phyloP scores from a whole-genome alignment of 352 stramenopile genomes.

The Pythium aristosporum region DNA sequence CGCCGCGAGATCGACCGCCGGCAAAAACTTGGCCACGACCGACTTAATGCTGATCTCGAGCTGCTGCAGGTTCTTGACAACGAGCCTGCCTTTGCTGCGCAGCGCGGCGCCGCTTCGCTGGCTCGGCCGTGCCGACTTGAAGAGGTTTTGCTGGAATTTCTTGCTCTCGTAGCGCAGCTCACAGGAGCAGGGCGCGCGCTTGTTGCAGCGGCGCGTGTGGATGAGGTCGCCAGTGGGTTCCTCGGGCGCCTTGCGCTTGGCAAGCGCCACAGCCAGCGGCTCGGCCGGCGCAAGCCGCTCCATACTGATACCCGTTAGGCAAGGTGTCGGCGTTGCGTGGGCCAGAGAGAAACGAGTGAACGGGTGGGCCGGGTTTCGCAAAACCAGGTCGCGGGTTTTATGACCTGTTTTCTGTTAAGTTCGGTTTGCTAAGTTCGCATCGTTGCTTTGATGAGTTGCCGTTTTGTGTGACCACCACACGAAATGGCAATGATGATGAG shows the following conservation, averaged over 20 bases:
- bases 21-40: constrained; percentile 45
- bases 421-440: constrained; percentile 9
- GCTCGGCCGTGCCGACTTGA: constrained; percentile 23
- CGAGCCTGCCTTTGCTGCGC: constrained; percentile 12
- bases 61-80: constrained; percentile 50
- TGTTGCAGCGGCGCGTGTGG: constrained; percentile 50
- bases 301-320: neutral
- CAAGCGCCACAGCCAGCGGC: neutral
- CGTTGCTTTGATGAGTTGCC: neutral
- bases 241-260: constrained; percentile 4
- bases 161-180: constrained; percentile 62
- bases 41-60: constrained; percentile 52
- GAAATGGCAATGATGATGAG: neutral
- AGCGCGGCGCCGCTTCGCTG: neutral
- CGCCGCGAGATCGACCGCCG: constrained; percentile 35
- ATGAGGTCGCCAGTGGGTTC: neutral
- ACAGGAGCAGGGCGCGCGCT: constrained; percentile 64
- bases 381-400: neutral
- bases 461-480: constrained; percentile 4
- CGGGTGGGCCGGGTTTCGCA: neutral
- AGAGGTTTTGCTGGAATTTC: constrained; percentile 68
- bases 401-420: neutral
- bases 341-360: neutral
- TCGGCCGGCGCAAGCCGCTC: neutral
- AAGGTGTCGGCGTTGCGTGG: neutral